phyloP scores from a whole-genome alignment of 2,329 filamentous ascomycete species.

The Colletotrichum limetticola region DNA sequence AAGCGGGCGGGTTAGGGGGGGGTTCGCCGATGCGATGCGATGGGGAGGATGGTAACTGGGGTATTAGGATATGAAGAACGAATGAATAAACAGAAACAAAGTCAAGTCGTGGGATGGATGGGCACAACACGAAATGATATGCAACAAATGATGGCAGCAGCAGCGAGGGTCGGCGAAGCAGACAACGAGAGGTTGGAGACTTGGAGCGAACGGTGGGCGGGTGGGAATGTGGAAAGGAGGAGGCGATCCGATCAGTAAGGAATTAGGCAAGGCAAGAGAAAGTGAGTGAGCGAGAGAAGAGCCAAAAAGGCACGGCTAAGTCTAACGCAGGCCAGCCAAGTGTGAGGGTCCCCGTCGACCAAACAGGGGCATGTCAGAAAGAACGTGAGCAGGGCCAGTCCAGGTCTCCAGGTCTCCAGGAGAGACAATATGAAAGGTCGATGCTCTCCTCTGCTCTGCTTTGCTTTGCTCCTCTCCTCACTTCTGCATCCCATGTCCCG shows the following conservation, averaged over 20 bases:
- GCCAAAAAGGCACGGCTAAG: conserved; percentile 8
- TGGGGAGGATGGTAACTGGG: conserved; percentile 8
- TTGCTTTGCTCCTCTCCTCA: background rate
- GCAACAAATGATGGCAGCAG: conserved; percentile 33
- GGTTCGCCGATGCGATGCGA: conserved; percentile 1
- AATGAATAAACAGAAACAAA: conserved; percentile 23
- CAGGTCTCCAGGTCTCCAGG: background rate
- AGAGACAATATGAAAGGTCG: conserved; percentile 2
- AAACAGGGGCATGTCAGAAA: conserved; percentile 3
- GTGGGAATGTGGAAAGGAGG: conserved; percentile 36
- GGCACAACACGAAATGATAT: conserved; percentile 27
- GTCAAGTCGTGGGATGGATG: conserved; percentile 20
- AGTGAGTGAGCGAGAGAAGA: background rate
- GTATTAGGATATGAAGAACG: conserved; percentile 30
- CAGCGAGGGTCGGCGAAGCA: conserved; percentile 31
- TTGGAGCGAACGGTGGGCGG: conserved; percentile 10
- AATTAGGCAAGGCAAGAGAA: background rate
- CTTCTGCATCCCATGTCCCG: background rate
- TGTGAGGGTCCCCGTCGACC: background rate
- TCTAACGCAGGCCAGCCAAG: conserved; percentile 6
- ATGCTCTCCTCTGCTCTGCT: background rate
- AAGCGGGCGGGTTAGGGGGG: conserved; percentile 15
- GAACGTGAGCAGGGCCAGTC: background rate
- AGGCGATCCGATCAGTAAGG: conserved; percentile 30
- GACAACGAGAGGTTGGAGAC: conserved; percentile 31